Evolutionary conservation across 116 monocot species (phyloP), one percentile per base, ranked within the genome.

Genomic region (Thalassia testudinum): DNA sequence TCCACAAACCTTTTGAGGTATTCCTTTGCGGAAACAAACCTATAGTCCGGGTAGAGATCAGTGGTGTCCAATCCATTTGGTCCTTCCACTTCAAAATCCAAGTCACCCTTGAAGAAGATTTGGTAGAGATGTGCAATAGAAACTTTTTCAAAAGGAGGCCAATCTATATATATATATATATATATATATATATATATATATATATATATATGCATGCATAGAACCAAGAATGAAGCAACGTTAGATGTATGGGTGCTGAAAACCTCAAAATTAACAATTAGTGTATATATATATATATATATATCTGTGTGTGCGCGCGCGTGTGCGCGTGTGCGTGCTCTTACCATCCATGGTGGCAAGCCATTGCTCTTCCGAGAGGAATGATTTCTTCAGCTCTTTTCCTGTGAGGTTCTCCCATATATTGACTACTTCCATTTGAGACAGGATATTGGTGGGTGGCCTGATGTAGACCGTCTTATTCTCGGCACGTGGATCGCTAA

Each of bases 391-490:
- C 17, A 78, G 71, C 24, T 71, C 53, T 43, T 66, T 75, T 16
- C 78, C 72, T 12, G 69, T 75, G 49, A 83, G 78, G 27, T 65
- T 57, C 59, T 75, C 78, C 78, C 78, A 83, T 15, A 52, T 61
- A 53, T 55, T 26, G 1, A 78, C 68, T 12, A 83, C 42, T 47
- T 82, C 71, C 22, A 62, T 71, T 30, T 82, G 78, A 1, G 78
- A 74, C 18, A 82, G 57, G 25, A 71, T 71, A 47, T 82, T 82
- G 16, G 74, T 66, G 16, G 60, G 64, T 15, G 82, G 82, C 12
- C 71, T 24, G 21, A 82, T 61, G 62, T 82, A 63, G 2, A 83
- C 0, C 0, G 72, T 75, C 57, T 78, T 71, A 47, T 83, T 78
- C 45, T 72, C 22, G 0, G 68, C 62, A 1, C 75, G 72, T 0